These are phyloP conservation scores for Penicillium nordicum DNA, from an alignment of 2,329 filamentous ascomycete species.

Conservation along the genomic window DNA sequence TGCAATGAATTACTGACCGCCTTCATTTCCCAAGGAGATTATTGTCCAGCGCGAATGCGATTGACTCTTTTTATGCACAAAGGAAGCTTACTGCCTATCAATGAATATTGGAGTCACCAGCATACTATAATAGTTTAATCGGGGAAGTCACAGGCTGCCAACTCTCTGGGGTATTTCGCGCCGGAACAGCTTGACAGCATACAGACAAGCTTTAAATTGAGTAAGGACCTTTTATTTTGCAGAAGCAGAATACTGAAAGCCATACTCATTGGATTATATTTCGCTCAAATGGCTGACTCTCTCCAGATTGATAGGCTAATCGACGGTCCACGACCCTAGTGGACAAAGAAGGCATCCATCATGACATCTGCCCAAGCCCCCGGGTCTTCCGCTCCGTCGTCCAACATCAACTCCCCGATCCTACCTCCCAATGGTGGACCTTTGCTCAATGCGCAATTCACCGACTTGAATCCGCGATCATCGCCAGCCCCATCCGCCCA, in stretches of 20 bases:
- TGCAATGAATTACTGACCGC: slow-evolving; percentile 5
- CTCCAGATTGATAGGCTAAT: background rate
- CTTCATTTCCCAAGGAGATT: background rate
- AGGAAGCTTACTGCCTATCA: background rate
- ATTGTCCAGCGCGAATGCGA: background rate
- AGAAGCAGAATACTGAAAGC: background rate
- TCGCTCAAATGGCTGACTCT: background rate
- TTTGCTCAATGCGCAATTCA: slow-evolving; percentile 27
- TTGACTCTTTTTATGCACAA: background rate
- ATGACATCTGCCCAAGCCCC: slow-evolving; percentile 36
- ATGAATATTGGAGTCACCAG: background rate
- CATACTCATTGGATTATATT: background rate
- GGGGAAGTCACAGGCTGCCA: background rate
- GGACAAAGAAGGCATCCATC: background rate
- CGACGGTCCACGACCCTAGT: background rate
- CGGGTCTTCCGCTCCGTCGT: slow-evolving; percentile 36
- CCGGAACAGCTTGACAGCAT: background rate
- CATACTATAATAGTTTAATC: background rate
- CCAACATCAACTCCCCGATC: slow-evolving; percentile 37
- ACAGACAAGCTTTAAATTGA: background rate
- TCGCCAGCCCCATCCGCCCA: slow-evolving; percentile 36
- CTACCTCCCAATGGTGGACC: slow-evolving; percentile 29
- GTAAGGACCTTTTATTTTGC: background rate
- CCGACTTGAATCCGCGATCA: slow-evolving; percentile 31
- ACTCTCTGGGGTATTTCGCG: background rate